phyloP scores from a whole-genome alignment of 305 asterid species.

The Rubia balearica region DNA sequence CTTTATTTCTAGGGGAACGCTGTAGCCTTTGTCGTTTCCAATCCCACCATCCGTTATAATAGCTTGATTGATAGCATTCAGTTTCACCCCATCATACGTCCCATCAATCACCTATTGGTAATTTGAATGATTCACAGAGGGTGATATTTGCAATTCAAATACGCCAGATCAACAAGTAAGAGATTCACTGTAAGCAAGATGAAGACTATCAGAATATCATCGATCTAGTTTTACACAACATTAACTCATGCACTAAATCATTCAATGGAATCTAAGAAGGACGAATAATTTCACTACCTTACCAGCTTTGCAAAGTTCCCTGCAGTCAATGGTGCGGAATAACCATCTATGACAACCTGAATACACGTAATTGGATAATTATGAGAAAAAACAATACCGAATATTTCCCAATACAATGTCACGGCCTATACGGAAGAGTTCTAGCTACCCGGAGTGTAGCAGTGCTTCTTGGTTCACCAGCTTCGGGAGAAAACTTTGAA shows the following conservation, averaged over 20 bases:
- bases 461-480: constrained; percentile 60
- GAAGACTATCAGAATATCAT: neutral
- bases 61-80: constrained; percentile 71
- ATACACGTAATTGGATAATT: neutral
- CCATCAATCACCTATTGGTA: constrained; percentile 76
- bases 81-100: constrained; percentile 72
- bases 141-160: constrained; percentile 6
- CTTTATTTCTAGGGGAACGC: constrained; percentile 82
- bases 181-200: neutral
- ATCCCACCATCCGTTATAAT: constrained; percentile 55
- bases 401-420: neutral
- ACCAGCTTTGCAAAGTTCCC: constrained; percentile 98
- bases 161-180: neutral
- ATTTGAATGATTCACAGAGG: constrained; percentile 15
- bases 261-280: constrained; percentile 10
- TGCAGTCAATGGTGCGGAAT: constrained; percentile 89
- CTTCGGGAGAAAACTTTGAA: constrained; percentile 71
- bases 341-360: constrained; percentile 88
- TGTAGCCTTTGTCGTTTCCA: constrained; percentile 56
- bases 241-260: neutral
- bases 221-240: neutral
- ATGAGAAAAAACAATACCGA: neutral
- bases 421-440: constrained; percentile 9
- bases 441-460: constrained; percentile 59
- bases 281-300: constrained; percentile 66